Conservation (phyloP, 129 eudicot species). For the Centaurea solstitialis region DNA sequence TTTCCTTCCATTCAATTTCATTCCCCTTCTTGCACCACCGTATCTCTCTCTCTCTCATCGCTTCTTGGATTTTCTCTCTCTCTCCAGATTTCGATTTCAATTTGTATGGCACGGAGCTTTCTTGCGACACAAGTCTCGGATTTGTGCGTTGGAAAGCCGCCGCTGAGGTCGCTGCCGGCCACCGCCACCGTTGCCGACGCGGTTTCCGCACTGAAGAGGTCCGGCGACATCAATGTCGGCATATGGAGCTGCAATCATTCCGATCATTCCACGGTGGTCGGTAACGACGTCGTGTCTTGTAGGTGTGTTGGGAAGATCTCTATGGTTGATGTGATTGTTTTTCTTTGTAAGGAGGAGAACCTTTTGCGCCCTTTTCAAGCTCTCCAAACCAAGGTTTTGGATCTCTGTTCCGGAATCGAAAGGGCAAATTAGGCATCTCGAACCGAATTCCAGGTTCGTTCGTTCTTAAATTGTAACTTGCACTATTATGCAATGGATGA, state of each 20-base stretch:
- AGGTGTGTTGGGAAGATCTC: conserved; percentile 68
- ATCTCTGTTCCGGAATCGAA: conserved; percentile 43
- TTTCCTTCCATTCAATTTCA: not conserved
- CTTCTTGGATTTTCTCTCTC: not conserved
- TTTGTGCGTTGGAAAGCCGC: conserved; percentile 82
- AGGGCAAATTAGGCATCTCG: conserved; percentile 55
- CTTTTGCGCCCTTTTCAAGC: conserved; percentile 50
- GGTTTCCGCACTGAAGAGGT: conserved; percentile 49
- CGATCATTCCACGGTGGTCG: not conserved
- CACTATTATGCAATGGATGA: not conserved
- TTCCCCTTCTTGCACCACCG: conserved; percentile 7
- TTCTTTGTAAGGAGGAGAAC: conserved; percentile 55
- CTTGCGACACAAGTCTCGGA: conserved; percentile 64
- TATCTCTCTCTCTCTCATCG: not conserved
- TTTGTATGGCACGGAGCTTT: conserved; percentile 74
- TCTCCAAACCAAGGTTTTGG: conserved; percentile 45
- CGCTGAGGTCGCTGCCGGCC: conserved; percentile 43
- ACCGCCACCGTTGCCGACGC: conserved; percentile 62
- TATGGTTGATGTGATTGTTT: conserved; percentile 69
- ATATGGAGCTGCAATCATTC: conserved; percentile 56
- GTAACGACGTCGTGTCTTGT: conserved; percentile 16
- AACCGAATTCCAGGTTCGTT: conserved; percentile 64
- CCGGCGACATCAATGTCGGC: conserved; percentile 53
- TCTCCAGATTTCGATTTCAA: not conserved
- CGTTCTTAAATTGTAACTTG: not conserved